These are phyloP conservation scores for Candida quercuum DNA, from an alignment of 805 yeast genomes.

Conservation along the genomic window DNA sequence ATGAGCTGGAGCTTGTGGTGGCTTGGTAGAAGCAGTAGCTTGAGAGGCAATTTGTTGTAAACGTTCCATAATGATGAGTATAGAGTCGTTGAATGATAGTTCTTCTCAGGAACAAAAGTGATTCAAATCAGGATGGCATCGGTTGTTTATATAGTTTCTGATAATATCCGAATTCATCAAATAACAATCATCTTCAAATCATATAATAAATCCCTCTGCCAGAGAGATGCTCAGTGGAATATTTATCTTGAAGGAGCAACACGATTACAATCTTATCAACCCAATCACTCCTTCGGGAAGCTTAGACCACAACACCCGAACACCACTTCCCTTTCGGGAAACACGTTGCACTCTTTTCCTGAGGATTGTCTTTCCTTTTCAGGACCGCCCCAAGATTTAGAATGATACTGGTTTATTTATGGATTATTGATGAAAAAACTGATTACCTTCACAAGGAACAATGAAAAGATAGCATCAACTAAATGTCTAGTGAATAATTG, in stretches of 20 bases:
- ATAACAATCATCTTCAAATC: background rate
- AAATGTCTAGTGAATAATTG: background rate
- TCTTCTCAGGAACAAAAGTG: background rate
- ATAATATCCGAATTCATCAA: no score
- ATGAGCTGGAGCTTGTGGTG: slow-evolving; percentile 54
- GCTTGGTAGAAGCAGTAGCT: slow-evolving; percentile 47
- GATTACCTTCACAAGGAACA: no score
- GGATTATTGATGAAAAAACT: no score
- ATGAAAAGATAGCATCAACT: no score
- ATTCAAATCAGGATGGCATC: no score
- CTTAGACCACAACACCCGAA: background rate
- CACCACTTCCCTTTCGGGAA: background rate
- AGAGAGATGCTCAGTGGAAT: background rate
- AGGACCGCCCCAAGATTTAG: no score
- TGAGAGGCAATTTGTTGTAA: slow-evolving; percentile 59
- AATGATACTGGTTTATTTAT: no score
- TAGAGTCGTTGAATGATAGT: no score
- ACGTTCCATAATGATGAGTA: slow-evolving; percentile 49
- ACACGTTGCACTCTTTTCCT: no score
- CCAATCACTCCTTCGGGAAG: background rate
- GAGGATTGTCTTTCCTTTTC: background rate
- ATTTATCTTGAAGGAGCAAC: background rate
- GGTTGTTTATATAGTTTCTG: no score
- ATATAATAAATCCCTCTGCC: background rate
- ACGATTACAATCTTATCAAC: background rate